Evolutionary conservation across 352 stramenopile species (phyloP).

Genomic region (Phytophthora meadii): DNA sequence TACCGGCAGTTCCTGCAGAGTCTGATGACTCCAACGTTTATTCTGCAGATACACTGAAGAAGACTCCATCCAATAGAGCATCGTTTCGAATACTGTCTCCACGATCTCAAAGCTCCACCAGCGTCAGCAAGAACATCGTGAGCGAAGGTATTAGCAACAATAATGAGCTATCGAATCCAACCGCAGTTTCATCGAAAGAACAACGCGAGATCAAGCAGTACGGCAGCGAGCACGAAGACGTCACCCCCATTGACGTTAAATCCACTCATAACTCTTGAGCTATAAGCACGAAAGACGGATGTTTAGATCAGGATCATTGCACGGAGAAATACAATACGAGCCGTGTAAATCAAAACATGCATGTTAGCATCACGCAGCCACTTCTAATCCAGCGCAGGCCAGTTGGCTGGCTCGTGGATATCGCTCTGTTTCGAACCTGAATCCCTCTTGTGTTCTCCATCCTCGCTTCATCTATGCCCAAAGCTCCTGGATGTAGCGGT

Average conservation of each 20-base stretch:
- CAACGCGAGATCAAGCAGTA: constrained; percentile 12
- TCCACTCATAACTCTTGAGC: constrained; percentile 5
- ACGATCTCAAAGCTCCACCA: constrained; percentile 28
- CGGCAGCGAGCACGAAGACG: constrained; percentile 20
- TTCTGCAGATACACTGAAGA: constrained; percentile 34
- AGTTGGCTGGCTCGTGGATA: constrained; percentile 1
- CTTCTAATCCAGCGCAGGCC: constrained; percentile 32
- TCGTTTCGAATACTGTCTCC: constrained; percentile 13
- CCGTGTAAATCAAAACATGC: constrained; percentile 33
- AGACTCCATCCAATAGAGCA: constrained; percentile 23
- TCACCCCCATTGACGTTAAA: constrained; percentile 2
- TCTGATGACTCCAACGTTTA: constrained; percentile 5
- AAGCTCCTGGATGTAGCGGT: constrained; percentile 96
- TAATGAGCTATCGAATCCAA: constrained; percentile 11
- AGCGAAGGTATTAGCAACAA: constrained; percentile 26
- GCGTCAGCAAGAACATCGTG: constrained; percentile 12
- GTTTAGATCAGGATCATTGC: constrained; percentile 3
- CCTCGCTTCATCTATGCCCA: constrained; percentile 74
- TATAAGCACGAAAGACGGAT: constrained; percentile 1
- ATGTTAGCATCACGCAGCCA: constrained; percentile 26
- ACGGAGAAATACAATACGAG: constrained; percentile 12
- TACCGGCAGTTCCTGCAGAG: constrained; percentile 11
- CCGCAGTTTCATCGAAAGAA: constrained; percentile 13
- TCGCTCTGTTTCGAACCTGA: constrained; percentile 11
- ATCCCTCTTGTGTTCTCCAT: constrained; percentile 5